Conservation (phyloP, 148 eudicot species). For the Silene conica region DNA sequence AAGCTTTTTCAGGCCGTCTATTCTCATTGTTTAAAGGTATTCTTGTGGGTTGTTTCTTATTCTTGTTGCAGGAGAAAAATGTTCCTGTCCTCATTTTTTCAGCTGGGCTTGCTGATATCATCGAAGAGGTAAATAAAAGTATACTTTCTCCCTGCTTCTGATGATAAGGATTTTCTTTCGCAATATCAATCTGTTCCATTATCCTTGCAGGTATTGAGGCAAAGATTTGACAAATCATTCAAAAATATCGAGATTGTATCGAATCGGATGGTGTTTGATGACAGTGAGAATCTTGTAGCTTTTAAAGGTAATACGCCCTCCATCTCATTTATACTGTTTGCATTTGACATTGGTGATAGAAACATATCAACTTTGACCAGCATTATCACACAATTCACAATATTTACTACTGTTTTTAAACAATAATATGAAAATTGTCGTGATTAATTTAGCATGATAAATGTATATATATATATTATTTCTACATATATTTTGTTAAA, state of each 20-base stretch:
- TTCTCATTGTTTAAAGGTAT: background rate
- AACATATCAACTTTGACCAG: background rate
- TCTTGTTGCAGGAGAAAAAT: constrained; percentile 52
- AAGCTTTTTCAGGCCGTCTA: background rate
- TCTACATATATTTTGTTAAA: background rate
- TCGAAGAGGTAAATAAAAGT: constrained; percentile 67
- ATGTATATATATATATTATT: background rate
- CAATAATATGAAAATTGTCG: background rate
- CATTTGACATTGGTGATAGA: no score
- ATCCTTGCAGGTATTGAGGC: constrained; percentile 65
- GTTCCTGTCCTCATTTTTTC: constrained; percentile 91
- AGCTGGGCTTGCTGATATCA: constrained; percentile 94
- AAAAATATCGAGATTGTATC: constrained; percentile 82
- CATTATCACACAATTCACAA: background rate
- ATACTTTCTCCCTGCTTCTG: background rate
- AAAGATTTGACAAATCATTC: constrained; percentile 68
- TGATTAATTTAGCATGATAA: background rate
- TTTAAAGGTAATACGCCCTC: constrained; percentile 57
- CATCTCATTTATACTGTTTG: no score
- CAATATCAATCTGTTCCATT: constrained; percentile 7
- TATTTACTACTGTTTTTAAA: background rate
- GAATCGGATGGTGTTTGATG: constrained; percentile 79
- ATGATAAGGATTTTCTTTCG: background rate
- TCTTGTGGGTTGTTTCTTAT: constrained; percentile 3
- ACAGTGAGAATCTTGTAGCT: constrained; percentile 54